Percentiles rank a stretch among this genome's conserved stretches.
These are phyloP conservation scores for Aspergillus bridgeri DNA, from an alignment of 495 filamentous ascomycete genomes.

Conservation along the genomic window DNA sequence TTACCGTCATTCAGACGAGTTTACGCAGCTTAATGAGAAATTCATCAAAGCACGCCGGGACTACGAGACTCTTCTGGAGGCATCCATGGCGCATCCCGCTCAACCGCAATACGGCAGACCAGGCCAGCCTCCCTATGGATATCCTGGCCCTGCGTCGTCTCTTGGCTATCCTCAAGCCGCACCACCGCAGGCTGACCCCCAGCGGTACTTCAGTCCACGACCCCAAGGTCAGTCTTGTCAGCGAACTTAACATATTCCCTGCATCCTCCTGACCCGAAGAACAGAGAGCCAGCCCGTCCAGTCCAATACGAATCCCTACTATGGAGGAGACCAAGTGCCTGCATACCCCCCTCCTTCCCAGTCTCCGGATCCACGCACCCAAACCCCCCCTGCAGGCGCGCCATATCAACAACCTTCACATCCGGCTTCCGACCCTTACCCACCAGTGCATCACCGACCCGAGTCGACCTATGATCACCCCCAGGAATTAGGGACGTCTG, in stretches of 20 bases:
- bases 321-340: slow-evolving; percentile 34
- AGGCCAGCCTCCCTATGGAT: slow-evolving; percentile 59
- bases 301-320: slow-evolving; percentile 30
- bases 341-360: slow-evolving; percentile 38
- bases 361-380: slow-evolving; percentile 44
- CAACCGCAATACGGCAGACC: slow-evolving; percentile 69
- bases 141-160: slow-evolving; percentile 49
- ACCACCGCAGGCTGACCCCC: slow-evolving; percentile 61
- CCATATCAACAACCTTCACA: slow-evolving; percentile 32
- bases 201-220: slow-evolving; percentile 66
- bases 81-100: slow-evolving; percentile 88
- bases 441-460: slow-evolving; percentile 49
- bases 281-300: slow-evolving; percentile 33
- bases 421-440: slow-evolving; percentile 41
- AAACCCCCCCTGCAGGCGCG: slow-evolving; percentile 33
- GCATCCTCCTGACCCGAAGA: slow-evolving; percentile 12
- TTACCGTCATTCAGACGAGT: slow-evolving; percentile 67
- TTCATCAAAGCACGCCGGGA: slow-evolving; percentile 98
- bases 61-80: slow-evolving; percentile 92
- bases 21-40: slow-evolving; percentile 96
- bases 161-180: slow-evolving; percentile 47
- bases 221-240: slow-evolving; percentile 43
- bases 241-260: not conserved
- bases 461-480: slow-evolving; percentile 74
- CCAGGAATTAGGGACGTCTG: slow-evolving; percentile 80